Conservation (phyloP, 177 flowering plant species). For the Telopea speciosissima region DNA sequence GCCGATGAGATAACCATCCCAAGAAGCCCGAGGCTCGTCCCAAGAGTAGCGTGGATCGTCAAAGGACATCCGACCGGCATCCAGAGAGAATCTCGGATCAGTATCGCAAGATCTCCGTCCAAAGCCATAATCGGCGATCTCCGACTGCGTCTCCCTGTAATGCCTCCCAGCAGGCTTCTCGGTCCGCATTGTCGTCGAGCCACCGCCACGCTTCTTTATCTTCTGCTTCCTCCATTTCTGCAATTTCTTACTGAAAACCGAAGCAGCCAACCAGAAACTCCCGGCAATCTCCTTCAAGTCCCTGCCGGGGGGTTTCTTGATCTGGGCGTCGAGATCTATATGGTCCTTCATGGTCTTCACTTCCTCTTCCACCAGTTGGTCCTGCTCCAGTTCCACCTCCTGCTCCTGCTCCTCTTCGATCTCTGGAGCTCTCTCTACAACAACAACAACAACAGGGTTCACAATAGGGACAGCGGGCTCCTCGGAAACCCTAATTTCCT, state of each 20-base stretch:
- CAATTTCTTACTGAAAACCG: conserved; percentile 78
- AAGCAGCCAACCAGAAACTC: conserved; percentile 76
- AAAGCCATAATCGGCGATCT: conserved; percentile 61
- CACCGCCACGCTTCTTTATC: conserved; percentile 33
- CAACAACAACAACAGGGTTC: conserved; percentile 8
- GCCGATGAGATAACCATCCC: conserved; percentile 75
- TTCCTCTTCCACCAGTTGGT: conserved; percentile 31
- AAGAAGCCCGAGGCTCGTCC: conserved; percentile 89
- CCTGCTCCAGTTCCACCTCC: conserved; percentile 4
- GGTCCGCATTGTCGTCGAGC: conserved; percentile 23
- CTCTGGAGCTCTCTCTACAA: conserved; percentile 8
- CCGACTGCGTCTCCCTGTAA: conserved; percentile 59
- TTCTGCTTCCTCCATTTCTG: conserved; percentile 86
- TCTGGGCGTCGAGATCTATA: conserved; percentile 65
- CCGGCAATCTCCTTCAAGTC: conserved; percentile 74
- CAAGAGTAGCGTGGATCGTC: conserved; percentile 54
- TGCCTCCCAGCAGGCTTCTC: conserved; percentile 34
- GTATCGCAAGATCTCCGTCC: conserved; percentile 88
- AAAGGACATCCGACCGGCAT: conserved; percentile 52
- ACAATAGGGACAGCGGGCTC: conserved; percentile 10
- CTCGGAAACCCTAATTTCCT: conserved; percentile 23
- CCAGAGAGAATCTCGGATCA: conserved; percentile 75
- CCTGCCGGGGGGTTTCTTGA: conserved; percentile 30
- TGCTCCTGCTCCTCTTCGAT: conserved; percentile 11
- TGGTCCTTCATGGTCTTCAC: conserved; percentile 76